Evolutionary conservation across 495 filamentous ascomycete genomes (phyloP).

Genomic region (Wilcoxina mikolae): DNA sequence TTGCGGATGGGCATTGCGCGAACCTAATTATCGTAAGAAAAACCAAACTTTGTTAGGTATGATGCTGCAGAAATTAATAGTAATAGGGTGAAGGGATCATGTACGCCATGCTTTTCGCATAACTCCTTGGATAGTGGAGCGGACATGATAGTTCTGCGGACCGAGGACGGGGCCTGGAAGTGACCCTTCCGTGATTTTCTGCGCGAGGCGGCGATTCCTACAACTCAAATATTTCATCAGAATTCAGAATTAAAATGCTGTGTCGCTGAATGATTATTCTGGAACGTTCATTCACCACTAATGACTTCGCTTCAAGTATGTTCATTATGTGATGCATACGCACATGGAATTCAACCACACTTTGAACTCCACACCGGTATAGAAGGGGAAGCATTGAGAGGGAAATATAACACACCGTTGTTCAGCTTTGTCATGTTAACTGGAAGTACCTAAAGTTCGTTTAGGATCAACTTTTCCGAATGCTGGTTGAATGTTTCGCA

Average conservation of each 20-base stretch:
- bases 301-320: neutral
- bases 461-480: too few relatives aligned
- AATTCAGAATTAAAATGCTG: neutral
- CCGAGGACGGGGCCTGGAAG: constrained; percentile 80
- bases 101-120: constrained; percentile 85
- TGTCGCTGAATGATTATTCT: constrained; percentile 15
- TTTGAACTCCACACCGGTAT: neutral
- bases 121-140: constrained; percentile 91
- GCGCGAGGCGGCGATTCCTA: constrained; percentile 66
- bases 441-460: too few relatives aligned
- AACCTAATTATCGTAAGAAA: constrained; percentile 44
- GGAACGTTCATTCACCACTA: neutral
- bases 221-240: neutral
- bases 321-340: too few relatives aligned
- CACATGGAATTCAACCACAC: neutral
- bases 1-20: constrained; percentile 95
- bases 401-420: constrained; percentile 31
- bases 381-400: neutral
- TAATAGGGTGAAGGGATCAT: constrained; percentile 22
- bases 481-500: too few relatives aligned
- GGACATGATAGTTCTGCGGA: constrained; percentile 85
- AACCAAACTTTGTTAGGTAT: constrained; percentile 11
- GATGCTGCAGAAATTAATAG: neutral
- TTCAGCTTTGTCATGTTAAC: constrained; percentile 51
- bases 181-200: constrained; percentile 96